Percentiles rank a stretch among this genome's conserved stretches.
Conservation (phyloP, 768 basidiomycete genomes). For the Trametes villosa region DNA sequence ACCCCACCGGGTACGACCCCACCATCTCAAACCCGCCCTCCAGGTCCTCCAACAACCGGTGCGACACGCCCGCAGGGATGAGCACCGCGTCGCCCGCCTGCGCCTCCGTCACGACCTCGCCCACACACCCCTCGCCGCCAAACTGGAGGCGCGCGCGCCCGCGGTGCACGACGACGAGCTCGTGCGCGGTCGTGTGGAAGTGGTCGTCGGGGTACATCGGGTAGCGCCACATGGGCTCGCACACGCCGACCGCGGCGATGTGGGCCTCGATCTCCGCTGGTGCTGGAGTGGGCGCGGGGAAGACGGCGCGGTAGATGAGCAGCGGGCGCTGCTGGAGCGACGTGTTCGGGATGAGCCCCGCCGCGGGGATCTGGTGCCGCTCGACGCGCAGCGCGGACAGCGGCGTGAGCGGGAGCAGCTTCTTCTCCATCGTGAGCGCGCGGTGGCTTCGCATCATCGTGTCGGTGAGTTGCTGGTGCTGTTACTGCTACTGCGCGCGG, state of each 20-base stretch:
- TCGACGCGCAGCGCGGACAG: slow-evolving; percentile 33
- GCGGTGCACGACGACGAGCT: slow-evolving; percentile 40
- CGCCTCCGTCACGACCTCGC: slow-evolving; percentile 37
- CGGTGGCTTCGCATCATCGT: not conserved
- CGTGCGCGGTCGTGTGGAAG: slow-evolving; percentile 49
- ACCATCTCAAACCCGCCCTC: slow-evolving; percentile 44
- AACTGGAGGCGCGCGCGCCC: slow-evolving; percentile 45
- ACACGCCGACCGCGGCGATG: slow-evolving; percentile 38
- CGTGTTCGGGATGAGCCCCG: slow-evolving; percentile 42
- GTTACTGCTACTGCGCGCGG: not conserved
- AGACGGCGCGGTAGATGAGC: slow-evolving; percentile 43
- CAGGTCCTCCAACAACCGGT: slow-evolving; percentile 39
- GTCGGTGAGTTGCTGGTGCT: too few species aligned
- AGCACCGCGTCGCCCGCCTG: slow-evolving; percentile 45
- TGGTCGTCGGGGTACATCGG: slow-evolving; percentile 46
- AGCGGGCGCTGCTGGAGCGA: slow-evolving; percentile 41
- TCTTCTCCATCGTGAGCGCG: slow-evolving; percentile 13
- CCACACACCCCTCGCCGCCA: slow-evolving; percentile 43
- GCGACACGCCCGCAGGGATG: slow-evolving; percentile 47
- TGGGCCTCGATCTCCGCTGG: slow-evolving; percentile 39
- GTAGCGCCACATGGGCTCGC: slow-evolving; percentile 47
- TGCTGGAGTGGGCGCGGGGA: slow-evolving; percentile 26
- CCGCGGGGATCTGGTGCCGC: slow-evolving; percentile 38
- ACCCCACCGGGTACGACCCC: slow-evolving; percentile 43
- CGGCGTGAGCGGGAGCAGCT: slow-evolving; percentile 26